Evolutionary conservation across 768 basidiomycete species (phyloP), one percentile per base, ranked within the genome.

Genomic region (Suillus bovinus): DNA sequence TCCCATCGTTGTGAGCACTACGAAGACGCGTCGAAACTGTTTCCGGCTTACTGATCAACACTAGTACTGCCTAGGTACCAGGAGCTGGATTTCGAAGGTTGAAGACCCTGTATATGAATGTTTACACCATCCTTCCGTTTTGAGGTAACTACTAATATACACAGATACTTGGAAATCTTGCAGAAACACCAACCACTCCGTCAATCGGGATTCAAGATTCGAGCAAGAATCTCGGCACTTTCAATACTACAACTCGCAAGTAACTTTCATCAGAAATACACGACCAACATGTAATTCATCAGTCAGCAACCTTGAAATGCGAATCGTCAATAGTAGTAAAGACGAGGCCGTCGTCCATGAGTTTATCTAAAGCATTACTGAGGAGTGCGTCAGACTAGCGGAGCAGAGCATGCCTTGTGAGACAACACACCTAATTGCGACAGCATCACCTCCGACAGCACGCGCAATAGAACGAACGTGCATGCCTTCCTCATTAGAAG

Each of bases 321-420:
- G 84, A 89, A 64, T 94, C 93, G 68, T 94, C 89, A 44, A 87
- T 83, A 0, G 92, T 93, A 59, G 85, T 89, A 74, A 84, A 98
- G 61, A 96, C 81, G 65, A 84, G 76, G 0, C 95, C 95, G 0
- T 91, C 88, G 58, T 89, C 87, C 81, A 93, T 88, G 58, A 98
- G 80, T 58, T 76, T 74, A 66, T 95, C 91, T 66, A 96, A 77
- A 7, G 90, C 90, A 49, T 83, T 79, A 70, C 93, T 92, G 63
- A 36, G 36, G 22, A 61, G 22, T n/a, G 27, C n/a, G 47, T 54
- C 14, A 39, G 38, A 41, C 58, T 64, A 58, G 64, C 39, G 4
- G 22, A 55, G 39, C 50, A 17, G 36, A 46, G 27, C 44, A 24
- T 14, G 39, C 38, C 33, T 20, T 33, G 39, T 41, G 16, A 2